Evolutionary conservation across 2,329 filamentous ascomycete species (phyloP), one percentile per base, ranked within the genome.

Genomic region (Acephala macrosclerotiorum): DNA sequence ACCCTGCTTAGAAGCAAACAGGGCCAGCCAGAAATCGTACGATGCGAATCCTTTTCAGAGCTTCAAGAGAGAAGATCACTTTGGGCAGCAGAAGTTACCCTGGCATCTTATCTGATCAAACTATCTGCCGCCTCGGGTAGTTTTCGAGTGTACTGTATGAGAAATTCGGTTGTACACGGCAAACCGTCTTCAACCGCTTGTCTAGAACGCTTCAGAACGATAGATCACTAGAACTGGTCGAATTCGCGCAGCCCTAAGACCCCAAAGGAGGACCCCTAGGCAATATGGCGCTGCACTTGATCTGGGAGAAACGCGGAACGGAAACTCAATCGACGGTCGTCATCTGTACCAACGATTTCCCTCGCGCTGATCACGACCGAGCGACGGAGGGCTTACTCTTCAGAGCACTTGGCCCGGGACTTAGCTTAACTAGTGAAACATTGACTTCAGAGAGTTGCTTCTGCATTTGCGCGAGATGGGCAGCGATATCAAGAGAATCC

Each of bases 271-370:
- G 25, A 35, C 16, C 25, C 25, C 58, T 20, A 33, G 47, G 42
- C 25, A 25, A n/a, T 42, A 49, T 49, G 45, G 45, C n/a, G 29
- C 45, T 49, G 45, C 18, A 22, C n/a, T 20, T 49, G 45, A 49
- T 49, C 45, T 22, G 20, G n/a, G 20, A 49, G n/a, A n/a, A 18
- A 38, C 29, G 14, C 22, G 58, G 58, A 61, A 51, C 45, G 45
- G 45, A 61, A 61, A 53, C 58, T 61, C 58, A 29, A 61, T 61
- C 58, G 42, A 38, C 42, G 45, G 58, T 53, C 42, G 58, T 61
- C 45, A 61, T 61, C 58, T 53, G 42, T 61, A 61, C 58, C 58
- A 61, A 42, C 42, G 42, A 61, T 61, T 61, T 26, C 58, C 25
- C 29, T 53, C 55, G 47, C 25, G 58, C 35, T 51, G 58, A 61